Conservation (phyloP, 257 asterid species). For the Fraxinus americana region DNA sequence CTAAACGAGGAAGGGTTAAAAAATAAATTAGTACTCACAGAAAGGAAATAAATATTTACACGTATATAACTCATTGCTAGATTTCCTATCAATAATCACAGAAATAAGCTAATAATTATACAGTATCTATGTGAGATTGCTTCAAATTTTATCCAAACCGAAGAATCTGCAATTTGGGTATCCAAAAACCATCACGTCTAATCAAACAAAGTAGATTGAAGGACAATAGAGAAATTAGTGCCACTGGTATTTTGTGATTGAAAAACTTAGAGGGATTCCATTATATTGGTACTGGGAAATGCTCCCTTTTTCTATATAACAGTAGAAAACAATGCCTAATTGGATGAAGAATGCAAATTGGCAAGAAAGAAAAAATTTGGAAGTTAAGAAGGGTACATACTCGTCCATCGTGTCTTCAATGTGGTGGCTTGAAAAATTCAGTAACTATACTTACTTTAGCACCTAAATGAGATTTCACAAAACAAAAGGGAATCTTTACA, state of each 20-base stretch:
- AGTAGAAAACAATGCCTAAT: slow-evolving; percentile 16
- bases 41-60: background rate
- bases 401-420: slow-evolving; percentile 50
- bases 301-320: background rate
- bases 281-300: background rate
- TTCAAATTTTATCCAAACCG: slow-evolving; percentile 6
- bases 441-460: slow-evolving; percentile 24
- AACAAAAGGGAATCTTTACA: background rate
- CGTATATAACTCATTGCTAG: slow-evolving; percentile 1
- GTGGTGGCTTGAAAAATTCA: slow-evolving; percentile 27
- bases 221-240: background rate
- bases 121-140: background rate
- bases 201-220: background rate
- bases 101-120: slow-evolving; percentile 10
- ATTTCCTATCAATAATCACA: slow-evolving; percentile 18
- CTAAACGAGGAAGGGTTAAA: slow-evolving; percentile 37
- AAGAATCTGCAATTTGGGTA: slow-evolving; percentile 20
- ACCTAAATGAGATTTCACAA: slow-evolving; percentile 15
- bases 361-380: slow-evolving; percentile 12
- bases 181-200: background rate
- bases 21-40: slow-evolving; percentile 19
- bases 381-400: slow-evolving; percentile 36
- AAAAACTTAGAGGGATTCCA: background rate
- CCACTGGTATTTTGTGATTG: background rate
- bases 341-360: background rate